A percentile compares a stretch with the other conserved stretches of the same genome.
These are phyloP conservation scores for Microthlaspi erraticum DNA, from an alignment of 345 rosid genomes.

Conservation along the genomic window DNA sequence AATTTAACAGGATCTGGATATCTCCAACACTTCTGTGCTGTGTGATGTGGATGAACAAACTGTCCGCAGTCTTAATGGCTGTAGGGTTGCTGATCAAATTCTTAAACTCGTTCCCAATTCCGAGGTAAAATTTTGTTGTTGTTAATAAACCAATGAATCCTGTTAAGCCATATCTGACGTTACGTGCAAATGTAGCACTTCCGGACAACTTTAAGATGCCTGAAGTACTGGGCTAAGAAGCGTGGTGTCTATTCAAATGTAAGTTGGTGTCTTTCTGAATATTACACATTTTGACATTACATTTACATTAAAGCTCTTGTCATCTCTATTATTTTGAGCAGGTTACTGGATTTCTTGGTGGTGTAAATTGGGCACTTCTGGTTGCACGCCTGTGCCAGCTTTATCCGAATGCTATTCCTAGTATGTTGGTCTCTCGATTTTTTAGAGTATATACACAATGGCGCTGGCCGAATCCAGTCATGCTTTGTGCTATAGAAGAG, in stretches of 20 bases:
- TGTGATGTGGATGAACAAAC: conserved; percentile 79
- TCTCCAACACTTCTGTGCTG: conserved; percentile 66
- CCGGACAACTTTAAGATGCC: conserved; percentile 60
- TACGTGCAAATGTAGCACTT: conserved; percentile 56
- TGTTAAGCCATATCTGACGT: conserved; percentile 23
- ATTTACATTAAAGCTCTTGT: neutral
- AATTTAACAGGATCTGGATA: conserved; percentile 74
- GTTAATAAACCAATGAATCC: neutral
- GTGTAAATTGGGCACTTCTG: conserved; percentile 76
- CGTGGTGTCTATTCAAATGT: conserved; percentile 82
- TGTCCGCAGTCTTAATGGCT: conserved; percentile 92
- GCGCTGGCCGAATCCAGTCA: conserved; percentile 85
- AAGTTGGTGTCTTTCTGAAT: conserved; percentile 34
- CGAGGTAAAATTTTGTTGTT: conserved; percentile 54
- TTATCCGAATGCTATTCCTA: conserved; percentile 76
- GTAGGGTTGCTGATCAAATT: conserved; percentile 96
- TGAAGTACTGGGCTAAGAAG: conserved; percentile 73
- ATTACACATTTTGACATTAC: conserved; percentile 1
- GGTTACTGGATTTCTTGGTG: conserved; percentile 80
- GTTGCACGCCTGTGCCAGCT: conserved; percentile 75
- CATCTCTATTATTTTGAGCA: conserved; percentile 31
- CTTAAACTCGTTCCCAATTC: conserved; percentile 84
- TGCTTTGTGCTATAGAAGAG: conserved; percentile 70
- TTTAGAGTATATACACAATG: conserved; percentile 69
- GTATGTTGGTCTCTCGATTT: conserved; percentile 68